Percentiles rank a stretch among this genome's conserved stretches.
Conservation (phyloP, 2,329 filamentous ascomycete genomes). For the Arthrobotrys entomopaga region DNA sequence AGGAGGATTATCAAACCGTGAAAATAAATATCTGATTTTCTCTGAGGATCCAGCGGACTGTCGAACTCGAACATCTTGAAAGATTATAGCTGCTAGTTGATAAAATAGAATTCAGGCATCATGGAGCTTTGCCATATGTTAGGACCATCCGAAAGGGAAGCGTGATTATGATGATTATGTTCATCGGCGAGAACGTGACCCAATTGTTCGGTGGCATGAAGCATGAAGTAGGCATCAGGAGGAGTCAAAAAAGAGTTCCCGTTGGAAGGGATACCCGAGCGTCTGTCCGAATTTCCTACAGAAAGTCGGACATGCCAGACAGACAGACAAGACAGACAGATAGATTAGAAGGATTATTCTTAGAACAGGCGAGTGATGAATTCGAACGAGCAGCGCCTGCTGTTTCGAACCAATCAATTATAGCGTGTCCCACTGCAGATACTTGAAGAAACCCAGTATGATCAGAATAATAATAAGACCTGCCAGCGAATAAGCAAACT, state of each 20-base stretch:
- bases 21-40: background rate
- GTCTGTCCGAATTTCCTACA: background rate
- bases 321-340: background rate
- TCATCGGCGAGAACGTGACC: conserved; percentile 42
- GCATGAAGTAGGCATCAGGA: conserved; percentile 10
- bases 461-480: conserved; percentile 5
- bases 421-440: conserved; percentile 2
- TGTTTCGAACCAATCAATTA: background rate
- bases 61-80: background rate
- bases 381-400: conserved; percentile 3
- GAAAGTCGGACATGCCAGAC: too few relatives aligned
- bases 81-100: too few relatives aligned
- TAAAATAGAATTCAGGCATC: too few relatives aligned
- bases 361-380: conserved; percentile 13
- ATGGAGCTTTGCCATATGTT: too few relatives aligned
- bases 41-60: background rate
- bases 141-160: too few relatives aligned
- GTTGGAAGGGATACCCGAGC: background rate
- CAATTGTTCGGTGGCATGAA: conserved; percentile 11
- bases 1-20: background rate
- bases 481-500: conserved; percentile 3
- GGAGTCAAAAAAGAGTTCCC: background rate
- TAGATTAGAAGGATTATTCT: conserved; percentile 26
- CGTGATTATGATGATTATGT: background rate
- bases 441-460: background rate